Percentiles rank a stretch among this genome's conserved stretches.
These are phyloP conservation scores for Aspergillus pseudoviridinutans DNA, from an alignment of 2,329 filamentous ascomycete species.

Conservation along the genomic window DNA sequence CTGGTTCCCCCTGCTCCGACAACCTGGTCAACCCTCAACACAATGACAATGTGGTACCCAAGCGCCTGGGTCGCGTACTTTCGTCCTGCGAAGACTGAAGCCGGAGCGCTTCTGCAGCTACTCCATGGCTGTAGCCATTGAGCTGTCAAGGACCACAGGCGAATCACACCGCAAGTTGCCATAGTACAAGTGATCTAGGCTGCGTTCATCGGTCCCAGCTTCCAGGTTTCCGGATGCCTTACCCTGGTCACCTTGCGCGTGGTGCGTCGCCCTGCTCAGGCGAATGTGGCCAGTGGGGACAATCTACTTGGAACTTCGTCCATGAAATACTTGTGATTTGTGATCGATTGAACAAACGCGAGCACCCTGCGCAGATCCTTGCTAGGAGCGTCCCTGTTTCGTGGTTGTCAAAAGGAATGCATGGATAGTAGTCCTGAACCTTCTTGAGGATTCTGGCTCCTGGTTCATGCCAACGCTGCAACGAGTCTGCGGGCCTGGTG, in stretches of 20 bases:
- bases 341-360: not conserved
- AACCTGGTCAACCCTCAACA: not conserved
- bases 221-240: not conserved
- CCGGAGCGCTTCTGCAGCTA: not conserved
- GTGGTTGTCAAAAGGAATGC: not conserved
- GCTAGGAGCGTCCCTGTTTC: not conserved
- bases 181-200: not conserved
- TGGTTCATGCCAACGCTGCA: not conserved
- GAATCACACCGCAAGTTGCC: not conserved
- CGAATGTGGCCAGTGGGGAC: not conserved
- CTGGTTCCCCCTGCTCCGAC: not conserved
- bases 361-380: not conserved
- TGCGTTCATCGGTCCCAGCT: not conserved
- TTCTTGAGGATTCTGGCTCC: not conserved
- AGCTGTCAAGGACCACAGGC: not conserved
- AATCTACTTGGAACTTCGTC: not conserved
- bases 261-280: not conserved
- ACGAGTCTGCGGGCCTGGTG: not conserved
- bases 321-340: not conserved
- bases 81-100: not conserved
- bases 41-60: not conserved
- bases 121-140: not conserved
- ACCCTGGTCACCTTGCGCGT: not conserved
- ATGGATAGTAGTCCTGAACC: not conserved
- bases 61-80: not conserved